These are phyloP conservation scores for Houttuynia cordata DNA, from an alignment of 164 flowering plant genomes.

Conservation along the genomic window DNA sequence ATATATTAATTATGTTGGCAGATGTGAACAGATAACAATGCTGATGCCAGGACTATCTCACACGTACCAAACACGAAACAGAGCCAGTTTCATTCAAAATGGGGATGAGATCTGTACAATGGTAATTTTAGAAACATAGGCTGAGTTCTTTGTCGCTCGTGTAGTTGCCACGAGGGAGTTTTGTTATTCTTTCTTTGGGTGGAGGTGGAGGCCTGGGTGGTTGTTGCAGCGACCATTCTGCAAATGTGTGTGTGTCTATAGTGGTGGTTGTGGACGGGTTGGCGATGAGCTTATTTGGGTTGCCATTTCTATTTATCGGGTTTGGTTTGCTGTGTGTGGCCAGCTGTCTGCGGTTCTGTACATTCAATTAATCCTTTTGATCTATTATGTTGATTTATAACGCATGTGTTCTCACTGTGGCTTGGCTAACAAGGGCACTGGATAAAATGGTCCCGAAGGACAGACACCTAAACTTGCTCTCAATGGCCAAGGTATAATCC, in stretches of 20 bases:
- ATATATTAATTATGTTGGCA: constrained; percentile 43
- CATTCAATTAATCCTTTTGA: background rate
- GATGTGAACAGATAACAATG: constrained; percentile 37
- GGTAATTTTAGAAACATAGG: background rate
- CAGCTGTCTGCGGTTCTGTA: constrained; percentile 1
- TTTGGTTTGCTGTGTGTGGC: constrained; percentile 9
- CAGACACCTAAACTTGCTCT: no score
- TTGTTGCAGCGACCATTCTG: background rate
- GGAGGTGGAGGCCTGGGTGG: background rate
- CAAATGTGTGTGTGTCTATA: constrained; percentile 1
- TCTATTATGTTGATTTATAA: background rate
- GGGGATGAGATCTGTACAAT: constrained; percentile 12
- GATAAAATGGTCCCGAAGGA: no score
- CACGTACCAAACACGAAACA: background rate
- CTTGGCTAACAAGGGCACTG: no score
- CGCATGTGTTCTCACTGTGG: no score
- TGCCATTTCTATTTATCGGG: constrained; percentile 9
- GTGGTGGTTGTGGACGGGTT: constrained; percentile 4
- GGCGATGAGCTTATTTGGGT: constrained; percentile 12
- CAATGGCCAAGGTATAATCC: no score
- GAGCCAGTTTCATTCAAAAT: background rate
- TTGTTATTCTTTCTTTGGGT: background rate
- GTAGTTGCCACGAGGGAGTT: background rate
- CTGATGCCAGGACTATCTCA: constrained; percentile 1
- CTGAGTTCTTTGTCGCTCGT: background rate